Evolutionary conservation across 139 green algal genomes (phyloP).

Genomic region (Dunaliella sp.): DNA sequence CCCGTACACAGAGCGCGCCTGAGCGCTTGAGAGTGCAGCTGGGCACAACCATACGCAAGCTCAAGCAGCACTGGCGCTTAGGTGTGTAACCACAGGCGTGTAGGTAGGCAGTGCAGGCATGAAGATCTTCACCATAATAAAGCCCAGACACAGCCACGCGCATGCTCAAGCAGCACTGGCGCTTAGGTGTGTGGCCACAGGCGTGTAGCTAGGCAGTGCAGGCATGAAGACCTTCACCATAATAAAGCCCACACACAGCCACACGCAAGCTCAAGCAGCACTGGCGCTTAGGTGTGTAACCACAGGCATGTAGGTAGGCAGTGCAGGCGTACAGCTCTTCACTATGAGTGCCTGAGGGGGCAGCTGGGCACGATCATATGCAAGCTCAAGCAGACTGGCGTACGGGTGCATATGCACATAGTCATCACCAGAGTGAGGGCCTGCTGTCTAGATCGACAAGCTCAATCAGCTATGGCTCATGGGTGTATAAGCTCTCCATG

Average conservation of each 20-base stretch:
- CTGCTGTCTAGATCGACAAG: background rate
- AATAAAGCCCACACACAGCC: no score
- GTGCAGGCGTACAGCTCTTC: no score
- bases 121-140: no score
- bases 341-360: no score
- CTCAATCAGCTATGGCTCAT: constrained; percentile 36
- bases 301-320: no score
- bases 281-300: constrained; percentile 23
- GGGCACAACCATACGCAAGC: constrained; percentile 51
- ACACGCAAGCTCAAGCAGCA: constrained; percentile 20
- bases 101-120: no score
- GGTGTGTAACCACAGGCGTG: background rate
- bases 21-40: constrained; percentile 47
- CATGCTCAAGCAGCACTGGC: constrained; percentile 38
- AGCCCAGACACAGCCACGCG: background rate
- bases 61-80: constrained; percentile 58
- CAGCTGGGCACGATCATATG: background rate
- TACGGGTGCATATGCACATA: background rate
- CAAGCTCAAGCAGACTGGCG: constrained; percentile 36
- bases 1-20: background rate
- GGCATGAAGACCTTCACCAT: no score
- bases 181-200: background rate
- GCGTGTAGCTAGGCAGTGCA: no score
- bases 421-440: no score
- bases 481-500: background rate